Base-by-base conservation (phyloP, 371 early-diverging fungal species). In the Dichotomocladium elegans region DNA sequence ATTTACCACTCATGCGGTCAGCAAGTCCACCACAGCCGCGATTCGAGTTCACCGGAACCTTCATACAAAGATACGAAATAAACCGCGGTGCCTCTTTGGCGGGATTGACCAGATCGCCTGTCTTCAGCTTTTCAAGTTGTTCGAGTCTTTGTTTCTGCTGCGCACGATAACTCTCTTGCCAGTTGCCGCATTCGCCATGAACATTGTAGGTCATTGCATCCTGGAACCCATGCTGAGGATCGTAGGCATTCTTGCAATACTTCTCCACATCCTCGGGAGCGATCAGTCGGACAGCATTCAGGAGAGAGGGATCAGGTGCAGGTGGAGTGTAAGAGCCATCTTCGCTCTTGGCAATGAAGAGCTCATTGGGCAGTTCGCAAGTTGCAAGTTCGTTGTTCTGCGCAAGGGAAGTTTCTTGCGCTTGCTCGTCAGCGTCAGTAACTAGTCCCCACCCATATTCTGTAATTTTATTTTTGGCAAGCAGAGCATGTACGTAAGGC, bases 21-120 rank as follows among this genome's bases (percentile, higher is more conserved):
- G 73, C 77, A n/a, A 72, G 49, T 33, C 77, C 77, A 50, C 77
- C 78, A 53, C 78, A 77, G 15, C 78, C 74, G 37, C 71, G 64
- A 30, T 59, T 59, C 30, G 54, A 48, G 27, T 45, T 46, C 3
- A 45, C 51, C 0, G 60, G 48, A 2, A 59, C 60, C 50, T 59
- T 54, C 19, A 49, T 53, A 41, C 60, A 59, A 27, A 59, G 41
- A 41, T 66, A 70, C 0, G 61, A 58, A 19, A 62, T 44, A 37
- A 50, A 70, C 40, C 27, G 30, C 22, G 66, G 67, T 14, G 27
- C 35, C 24, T 64, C 63, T 14, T 61, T 51, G 2, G 44, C 33
- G 8, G 31, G 34, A 19, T 51, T 55, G 17, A 58, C 31, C n/a
- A n/a, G n/a, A 6, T 57, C 49, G 2, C 64, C 64, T 12, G 35